Evolutionary conservation across 108 stramenopile genomes (phyloP).

Genomic region (Poteriospumella lacustris): DNA sequence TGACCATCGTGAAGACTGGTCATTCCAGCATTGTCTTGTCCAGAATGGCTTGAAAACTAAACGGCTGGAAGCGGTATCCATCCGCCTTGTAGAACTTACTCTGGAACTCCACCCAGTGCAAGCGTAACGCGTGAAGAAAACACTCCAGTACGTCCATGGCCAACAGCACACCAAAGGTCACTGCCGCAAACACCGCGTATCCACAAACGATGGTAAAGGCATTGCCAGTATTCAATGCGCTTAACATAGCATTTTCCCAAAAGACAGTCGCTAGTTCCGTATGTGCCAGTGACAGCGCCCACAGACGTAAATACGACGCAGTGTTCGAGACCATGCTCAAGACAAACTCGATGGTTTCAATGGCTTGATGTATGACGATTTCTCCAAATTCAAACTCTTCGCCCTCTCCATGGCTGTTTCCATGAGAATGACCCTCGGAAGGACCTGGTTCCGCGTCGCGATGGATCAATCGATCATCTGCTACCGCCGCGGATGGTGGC

Average conservation of each 20-base stretch:
- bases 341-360: constrained; percentile 98
- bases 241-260: constrained; percentile 93
- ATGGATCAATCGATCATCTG: too few species aligned
- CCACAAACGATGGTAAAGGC: constrained; percentile 83
- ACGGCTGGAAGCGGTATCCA: constrained; percentile 80
- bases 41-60: constrained; percentile 72
- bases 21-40: constrained; percentile 65
- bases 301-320: constrained; percentile 95
- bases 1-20: too few species aligned
- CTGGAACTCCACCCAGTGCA: constrained; percentile 99
- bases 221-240: constrained; percentile 73
- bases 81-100: constrained; percentile 96
- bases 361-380: constrained; percentile 85
- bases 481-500: constrained; percentile 41
- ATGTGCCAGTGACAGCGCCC: constrained; percentile 97
- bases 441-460: neutral
- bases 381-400: constrained; percentile 76
- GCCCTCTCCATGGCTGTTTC: too few species aligned
- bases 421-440: too few species aligned
- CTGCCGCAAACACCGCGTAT: constrained; percentile 85
- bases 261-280: constrained; percentile 93
- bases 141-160: constrained; percentile 98
- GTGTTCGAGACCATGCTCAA: constrained; percentile 97
- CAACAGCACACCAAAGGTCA: constrained; percentile 87
- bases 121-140: constrained; percentile 94